phyloP scores from a whole-genome alignment of 805 yeast genomes.

The Starmera pachycereana region DNA sequence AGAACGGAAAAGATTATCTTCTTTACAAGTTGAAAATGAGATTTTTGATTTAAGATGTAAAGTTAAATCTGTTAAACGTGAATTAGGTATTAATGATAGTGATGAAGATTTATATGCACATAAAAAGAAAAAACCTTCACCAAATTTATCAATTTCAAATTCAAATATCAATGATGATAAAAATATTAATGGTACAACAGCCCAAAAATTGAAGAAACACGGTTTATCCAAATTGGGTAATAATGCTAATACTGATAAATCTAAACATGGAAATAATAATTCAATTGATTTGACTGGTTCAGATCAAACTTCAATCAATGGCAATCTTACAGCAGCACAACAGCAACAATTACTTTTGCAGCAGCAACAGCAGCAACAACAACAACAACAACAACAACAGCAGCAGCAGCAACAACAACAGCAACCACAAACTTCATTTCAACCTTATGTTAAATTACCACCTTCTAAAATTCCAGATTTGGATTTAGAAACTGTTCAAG shows the following conservation, averaged over 20 bases:
- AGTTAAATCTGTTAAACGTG: constrained; percentile 66
- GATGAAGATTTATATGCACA: constrained; percentile 76
- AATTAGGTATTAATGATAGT: constrained; percentile 67
- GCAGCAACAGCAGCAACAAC: constrained; percentile 5
- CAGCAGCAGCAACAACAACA: constrained; percentile 5
- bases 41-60: constrained; percentile 66
- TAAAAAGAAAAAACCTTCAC: constrained; percentile 46
- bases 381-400: constrained; percentile 10
- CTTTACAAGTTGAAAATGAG: constrained; percentile 49
- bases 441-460: constrained; percentile 80
- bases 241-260: constrained; percentile 10
- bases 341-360: constrained; percentile 1
- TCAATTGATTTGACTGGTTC: constrained; percentile 14
- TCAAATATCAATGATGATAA: constrained; percentile 1
- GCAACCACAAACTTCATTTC: constrained; percentile 19
- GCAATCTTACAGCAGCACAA: constrained; percentile 9
- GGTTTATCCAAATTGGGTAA: constrained; percentile 10
- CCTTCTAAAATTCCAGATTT: constrained; percentile 90
- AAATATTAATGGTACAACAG: neutral
- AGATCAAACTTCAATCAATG: constrained; percentile 2
- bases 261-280: constrained; percentile 7
- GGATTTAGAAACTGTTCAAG: constrained; percentile 75
- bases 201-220: constrained; percentile 10
- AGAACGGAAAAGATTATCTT: constrained; percentile 53
- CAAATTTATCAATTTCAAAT: constrained; percentile 7